phyloP scores from a whole-genome alignment of 2,329 filamentous ascomycete species.

The Aspergillus sp. region DNA sequence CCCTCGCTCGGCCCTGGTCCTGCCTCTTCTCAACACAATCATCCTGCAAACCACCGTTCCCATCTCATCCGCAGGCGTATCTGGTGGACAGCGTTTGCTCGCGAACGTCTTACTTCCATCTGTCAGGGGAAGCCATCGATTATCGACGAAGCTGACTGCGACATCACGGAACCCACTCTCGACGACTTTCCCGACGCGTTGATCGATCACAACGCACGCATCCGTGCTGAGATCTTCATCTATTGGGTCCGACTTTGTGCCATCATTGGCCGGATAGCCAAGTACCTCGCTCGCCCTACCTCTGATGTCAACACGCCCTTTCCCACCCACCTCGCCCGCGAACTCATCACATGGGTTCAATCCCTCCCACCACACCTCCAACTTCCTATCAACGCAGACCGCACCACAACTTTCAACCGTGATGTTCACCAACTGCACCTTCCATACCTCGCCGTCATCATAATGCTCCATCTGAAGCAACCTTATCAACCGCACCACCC shows the following conservation, averaged over 20 bases:
- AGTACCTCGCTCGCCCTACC: conserved; percentile 38
- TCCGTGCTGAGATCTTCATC: conserved; percentile 45
- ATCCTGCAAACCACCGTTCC: conserved; percentile 10
- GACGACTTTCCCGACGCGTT: conserved; percentile 44
- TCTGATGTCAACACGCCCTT: conserved; percentile 20
- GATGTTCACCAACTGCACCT: conserved; percentile 50
- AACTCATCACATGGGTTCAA: conserved; percentile 43
- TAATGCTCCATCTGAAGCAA: conserved; percentile 43
- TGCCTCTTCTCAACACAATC: conserved; percentile 24
- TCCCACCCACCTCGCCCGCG: conserved; percentile 34
- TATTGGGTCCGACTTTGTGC: conserved; percentile 49
- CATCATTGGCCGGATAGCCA: conserved; percentile 48
- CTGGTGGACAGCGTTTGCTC: conserved; percentile 50
- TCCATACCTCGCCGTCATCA: conserved; percentile 49
- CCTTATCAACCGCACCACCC: conserved; percentile 41
- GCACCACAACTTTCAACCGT: conserved; percentile 42
- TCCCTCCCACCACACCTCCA: conserved; percentile 40
- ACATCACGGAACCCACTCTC: conserved; percentile 42
- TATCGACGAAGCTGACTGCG: conserved; percentile 50
- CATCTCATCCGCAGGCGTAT: conserved; percentile 43
- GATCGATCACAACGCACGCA: conserved; percentile 22
- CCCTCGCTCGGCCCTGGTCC: conserved; percentile 28
- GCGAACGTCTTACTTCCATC: conserved; percentile 47
- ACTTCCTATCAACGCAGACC: conserved; percentile 32
- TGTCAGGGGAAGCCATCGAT: conserved; percentile 52